Evolutionary conservation across 73 alveolate species (phyloP), one percentile per base, ranked within the genome.

Genomic region (Paraurostyla sp.): DNA sequence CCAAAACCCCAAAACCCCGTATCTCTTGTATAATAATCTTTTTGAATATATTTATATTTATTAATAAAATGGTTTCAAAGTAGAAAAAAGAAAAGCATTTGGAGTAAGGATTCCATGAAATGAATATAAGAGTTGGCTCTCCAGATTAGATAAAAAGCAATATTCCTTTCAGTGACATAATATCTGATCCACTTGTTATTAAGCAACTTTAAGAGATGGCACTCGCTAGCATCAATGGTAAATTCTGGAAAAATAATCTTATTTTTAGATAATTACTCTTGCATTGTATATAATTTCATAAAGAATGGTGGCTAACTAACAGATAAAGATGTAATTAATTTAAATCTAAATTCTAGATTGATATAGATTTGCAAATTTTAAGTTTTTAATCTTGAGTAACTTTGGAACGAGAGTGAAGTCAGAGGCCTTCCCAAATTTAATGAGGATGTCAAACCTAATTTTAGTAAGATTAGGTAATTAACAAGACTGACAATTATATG

Each of bases 271-370:
- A 54, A 54, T 32, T 78, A 78, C 29, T 18, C 76, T 16, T 9
- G 25, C 1, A 4, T 78, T 3, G 89, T 78, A 3, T 78, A 51
- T 35, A 78, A 78, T 60, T 78, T 78, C 32, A 78, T 78, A 20
- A 78, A 78, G 40, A 54, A 49, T 78, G 89, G 89, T 6, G 89
- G 89, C 32, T 54, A 78, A 54, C 50, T 78, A 1, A 78, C 80
- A 22, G 89, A 78, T 1, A 78, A 78, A 54, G 89, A 78, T 78
- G 89, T 54, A 78, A 45, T 6, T 11, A 50, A n/a, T n/a, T n/a
- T n/a, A n/a, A 16, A 7, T 20, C 29, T 18, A 35, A 41, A 69
- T 7, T 23, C 7, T 45, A 45, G 30, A 32, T 48, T 16, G 30
- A 18, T n/a, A 27, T 73, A 73, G 87, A 73, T 11, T 33, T 78